Conservation (phyloP, 768 basidiomycete species). For the Harrya chromipes region DNA sequence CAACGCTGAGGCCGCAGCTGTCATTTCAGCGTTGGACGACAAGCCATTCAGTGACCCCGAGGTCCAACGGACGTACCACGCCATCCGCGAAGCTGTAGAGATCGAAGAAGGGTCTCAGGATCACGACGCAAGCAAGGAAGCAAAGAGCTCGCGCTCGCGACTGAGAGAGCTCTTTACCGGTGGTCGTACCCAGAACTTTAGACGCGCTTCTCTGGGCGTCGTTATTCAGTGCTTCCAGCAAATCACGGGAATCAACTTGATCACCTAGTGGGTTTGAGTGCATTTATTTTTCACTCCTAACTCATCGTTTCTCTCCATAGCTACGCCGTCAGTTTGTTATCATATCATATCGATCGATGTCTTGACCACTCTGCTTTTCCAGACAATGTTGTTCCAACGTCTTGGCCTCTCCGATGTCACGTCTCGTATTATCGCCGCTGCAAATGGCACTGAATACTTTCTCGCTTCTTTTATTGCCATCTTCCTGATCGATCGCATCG, state of each 20-base stretch:
- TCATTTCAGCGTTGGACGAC: constrained; percentile 60
- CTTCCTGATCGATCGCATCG: constrained; percentile 67
- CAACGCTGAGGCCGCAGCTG: constrained; percentile 53
- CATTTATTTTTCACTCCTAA: constrained; percentile 14
- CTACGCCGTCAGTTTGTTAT: constrained; percentile 27
- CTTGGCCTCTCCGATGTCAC: constrained; percentile 57
- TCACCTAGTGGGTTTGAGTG: constrained; percentile 51
- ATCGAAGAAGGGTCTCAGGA: constrained; percentile 33
- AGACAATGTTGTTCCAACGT: constrained; percentile 54
- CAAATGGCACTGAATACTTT: constrained; percentile 70
- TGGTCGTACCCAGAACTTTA: constrained; percentile 59
- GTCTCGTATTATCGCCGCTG: constrained; percentile 60
- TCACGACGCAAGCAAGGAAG: not conserved
- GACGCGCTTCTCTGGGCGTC: constrained; percentile 53
- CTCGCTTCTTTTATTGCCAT: constrained; percentile 72
- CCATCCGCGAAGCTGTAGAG: constrained; percentile 51
- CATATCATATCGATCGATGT: not conserved
- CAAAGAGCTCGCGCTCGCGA: constrained; percentile 18
- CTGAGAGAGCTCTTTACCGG: constrained; percentile 53
- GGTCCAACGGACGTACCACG: constrained; percentile 51
- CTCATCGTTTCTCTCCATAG: constrained; percentile 15
- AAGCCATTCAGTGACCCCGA: constrained; percentile 43
- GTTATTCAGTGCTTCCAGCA: constrained; percentile 67
- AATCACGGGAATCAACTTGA: constrained; percentile 64
- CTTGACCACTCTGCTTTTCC: not conserved